These are phyloP conservation scores for Sporothrix brasiliensis DNA, from an alignment of 2,329 filamentous ascomycete genomes.

Conservation along the genomic window DNA sequence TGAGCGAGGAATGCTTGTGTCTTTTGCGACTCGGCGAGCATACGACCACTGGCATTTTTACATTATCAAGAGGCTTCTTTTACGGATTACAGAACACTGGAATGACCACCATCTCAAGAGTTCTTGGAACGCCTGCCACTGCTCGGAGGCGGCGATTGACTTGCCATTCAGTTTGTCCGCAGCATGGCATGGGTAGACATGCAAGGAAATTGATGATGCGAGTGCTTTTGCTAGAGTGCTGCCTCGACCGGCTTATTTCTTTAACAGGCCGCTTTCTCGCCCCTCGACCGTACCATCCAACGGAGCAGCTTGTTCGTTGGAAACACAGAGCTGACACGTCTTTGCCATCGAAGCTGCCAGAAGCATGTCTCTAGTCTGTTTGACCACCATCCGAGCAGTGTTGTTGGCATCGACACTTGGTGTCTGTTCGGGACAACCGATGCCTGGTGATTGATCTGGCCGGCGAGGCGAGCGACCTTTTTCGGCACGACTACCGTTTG, in stretches of 20 bases:
- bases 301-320: not conserved
- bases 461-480: too few species aligned
- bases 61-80: too few species aligned
- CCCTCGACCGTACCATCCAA: not conserved
- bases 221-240: not conserved
- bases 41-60: too few species aligned
- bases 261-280: not conserved
- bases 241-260: not conserved
- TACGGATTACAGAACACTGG: not conserved
- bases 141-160: not conserved
- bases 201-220: not conserved
- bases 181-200: not conserved
- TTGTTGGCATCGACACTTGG: not conserved
- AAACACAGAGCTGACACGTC: not conserved
- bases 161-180: not conserved
- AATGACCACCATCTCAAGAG: not conserved
- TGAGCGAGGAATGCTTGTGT: not conserved
- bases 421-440: not conserved
- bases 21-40: not conserved
- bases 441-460: not conserved
- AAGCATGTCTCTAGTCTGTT: not conserved
- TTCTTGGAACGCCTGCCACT: not conserved
- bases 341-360: not conserved
- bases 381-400: not conserved
- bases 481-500: not conserved